Percentiles rank a stretch among this genome's conserved stretches.
Conservation (phyloP, 2,329 filamentous ascomycete species). For the Fusarium brachygibbosum region DNA sequence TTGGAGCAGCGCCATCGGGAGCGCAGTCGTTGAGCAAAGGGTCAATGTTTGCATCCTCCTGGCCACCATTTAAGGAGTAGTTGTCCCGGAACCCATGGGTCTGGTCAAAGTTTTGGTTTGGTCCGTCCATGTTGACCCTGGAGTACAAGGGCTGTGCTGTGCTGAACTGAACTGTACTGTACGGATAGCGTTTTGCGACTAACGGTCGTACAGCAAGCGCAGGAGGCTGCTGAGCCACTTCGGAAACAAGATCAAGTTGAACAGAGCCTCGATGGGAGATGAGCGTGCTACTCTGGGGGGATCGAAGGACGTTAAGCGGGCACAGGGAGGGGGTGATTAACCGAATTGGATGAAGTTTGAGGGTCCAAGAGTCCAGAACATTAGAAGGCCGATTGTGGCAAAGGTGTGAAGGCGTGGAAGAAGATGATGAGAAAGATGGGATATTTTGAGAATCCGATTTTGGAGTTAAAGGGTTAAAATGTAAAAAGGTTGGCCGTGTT, state of each 20-base stretch:
- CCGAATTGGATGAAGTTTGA: slow-evolving; percentile 3
- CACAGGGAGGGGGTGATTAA: slow-evolving; percentile 15
- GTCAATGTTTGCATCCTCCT: slow-evolving; percentile 32
- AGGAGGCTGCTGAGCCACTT: neutral
- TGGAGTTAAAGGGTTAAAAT: neutral
- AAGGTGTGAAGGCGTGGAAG: neutral
- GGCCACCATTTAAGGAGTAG: neutral
- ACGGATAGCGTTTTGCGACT: neutral
- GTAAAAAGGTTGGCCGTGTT: neutral
- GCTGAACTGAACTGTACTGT: neutral
- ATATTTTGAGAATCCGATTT: neutral
- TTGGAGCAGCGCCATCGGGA: neutral
- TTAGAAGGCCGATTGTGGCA: slow-evolving; percentile 9
- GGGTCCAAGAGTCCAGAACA: slow-evolving; percentile 8
- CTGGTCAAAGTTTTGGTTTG: neutral
- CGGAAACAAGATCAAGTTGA: neutral
- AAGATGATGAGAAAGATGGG: neutral
- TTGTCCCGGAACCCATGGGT: neutral
- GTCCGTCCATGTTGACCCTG: slow-evolving; percentile 26
- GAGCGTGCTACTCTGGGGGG: neutral
- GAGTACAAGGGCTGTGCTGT: neutral
- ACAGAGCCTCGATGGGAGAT: slow-evolving; percentile 6
- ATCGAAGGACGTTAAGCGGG: slow-evolving; percentile 1
- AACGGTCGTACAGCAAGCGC: neutral
- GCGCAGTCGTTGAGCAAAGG: slow-evolving; percentile 32